A percentile compares a stretch with the other conserved stretches of the same genome.
These are phyloP conservation scores for Coffea eugenioides DNA, from an alignment of 257 asterid genomes.

Conservation along the genomic window DNA sequence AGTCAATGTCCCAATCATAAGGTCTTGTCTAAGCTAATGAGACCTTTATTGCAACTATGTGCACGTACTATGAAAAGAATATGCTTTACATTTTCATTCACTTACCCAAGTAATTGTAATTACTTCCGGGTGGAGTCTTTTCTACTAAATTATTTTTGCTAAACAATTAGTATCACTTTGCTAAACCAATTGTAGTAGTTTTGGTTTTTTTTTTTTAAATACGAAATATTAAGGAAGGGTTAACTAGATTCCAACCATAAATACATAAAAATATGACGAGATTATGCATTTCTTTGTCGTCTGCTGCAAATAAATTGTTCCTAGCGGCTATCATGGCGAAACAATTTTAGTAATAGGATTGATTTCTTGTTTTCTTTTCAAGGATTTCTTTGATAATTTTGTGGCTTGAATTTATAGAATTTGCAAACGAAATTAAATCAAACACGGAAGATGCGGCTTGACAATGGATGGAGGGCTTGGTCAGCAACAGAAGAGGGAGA, in stretches of 20 bases:
- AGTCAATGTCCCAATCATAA: background rate
- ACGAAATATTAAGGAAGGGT: background rate
- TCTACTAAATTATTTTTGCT: background rate
- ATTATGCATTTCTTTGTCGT: background rate
- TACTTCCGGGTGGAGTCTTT: background rate
- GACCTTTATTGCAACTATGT: background rate
- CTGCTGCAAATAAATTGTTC: background rate
- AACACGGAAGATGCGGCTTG: conserved; percentile 1
- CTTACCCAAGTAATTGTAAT: background rate
- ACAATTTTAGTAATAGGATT: background rate
- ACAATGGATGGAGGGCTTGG: conserved; percentile 3
- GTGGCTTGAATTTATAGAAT: background rate
- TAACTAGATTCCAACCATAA: background rate
- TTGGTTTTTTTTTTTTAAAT: background rate
- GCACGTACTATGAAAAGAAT: background rate
- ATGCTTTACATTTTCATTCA: background rate
- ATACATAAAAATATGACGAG: background rate
- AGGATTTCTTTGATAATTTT: background rate
- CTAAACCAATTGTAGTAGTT: background rate
- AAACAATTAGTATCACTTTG: too few relatives aligned
- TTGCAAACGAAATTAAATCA: background rate
- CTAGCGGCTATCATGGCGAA: background rate
- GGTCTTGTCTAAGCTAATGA: background rate
- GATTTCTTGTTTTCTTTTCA: background rate
- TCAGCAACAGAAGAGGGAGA: background rate